These are phyloP conservation scores for Clathrus columnatus DNA, from an alignment of 768 basidiomycete species.

Conservation along the genomic window DNA sequence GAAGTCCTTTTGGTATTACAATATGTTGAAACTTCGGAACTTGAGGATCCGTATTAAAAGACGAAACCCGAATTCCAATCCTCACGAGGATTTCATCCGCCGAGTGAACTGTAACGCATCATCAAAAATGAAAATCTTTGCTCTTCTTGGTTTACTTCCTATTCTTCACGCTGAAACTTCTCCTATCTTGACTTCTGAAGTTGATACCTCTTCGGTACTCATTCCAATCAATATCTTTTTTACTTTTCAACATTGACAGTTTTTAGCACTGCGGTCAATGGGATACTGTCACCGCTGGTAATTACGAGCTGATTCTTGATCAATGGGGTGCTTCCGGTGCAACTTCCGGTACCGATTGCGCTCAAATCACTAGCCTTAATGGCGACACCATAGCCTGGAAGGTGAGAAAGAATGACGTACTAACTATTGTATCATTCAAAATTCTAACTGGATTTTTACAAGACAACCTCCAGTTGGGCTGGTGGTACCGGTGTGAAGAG, in stretches of 20 bases:
- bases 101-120: background rate
- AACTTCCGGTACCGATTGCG: constrained; percentile 40
- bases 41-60: background rate
- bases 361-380: constrained; percentile 34
- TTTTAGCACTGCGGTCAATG: constrained; percentile 38
- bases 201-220: background rate
- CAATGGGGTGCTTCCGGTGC: constrained; percentile 36
- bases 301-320: constrained; percentile 43
- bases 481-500: constrained; percentile 51
- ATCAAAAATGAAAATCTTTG: background rate
- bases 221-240: no score
- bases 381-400: constrained; percentile 40
- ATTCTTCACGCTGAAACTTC: background rate
- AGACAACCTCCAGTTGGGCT: constrained; percentile 43
- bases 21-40: no score
- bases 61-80: background rate
- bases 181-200: background rate
- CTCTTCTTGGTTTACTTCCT: background rate
- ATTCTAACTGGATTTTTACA: background rate
- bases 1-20: no score
- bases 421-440: background rate
- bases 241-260: background rate
- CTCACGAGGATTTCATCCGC: background rate
- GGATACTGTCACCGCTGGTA: constrained; percentile 36
- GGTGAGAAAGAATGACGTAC: background rate